Evolutionary conservation across 2,329 filamentous ascomycete species (phyloP).

Genomic region (Penicillium brasilianum): DNA sequence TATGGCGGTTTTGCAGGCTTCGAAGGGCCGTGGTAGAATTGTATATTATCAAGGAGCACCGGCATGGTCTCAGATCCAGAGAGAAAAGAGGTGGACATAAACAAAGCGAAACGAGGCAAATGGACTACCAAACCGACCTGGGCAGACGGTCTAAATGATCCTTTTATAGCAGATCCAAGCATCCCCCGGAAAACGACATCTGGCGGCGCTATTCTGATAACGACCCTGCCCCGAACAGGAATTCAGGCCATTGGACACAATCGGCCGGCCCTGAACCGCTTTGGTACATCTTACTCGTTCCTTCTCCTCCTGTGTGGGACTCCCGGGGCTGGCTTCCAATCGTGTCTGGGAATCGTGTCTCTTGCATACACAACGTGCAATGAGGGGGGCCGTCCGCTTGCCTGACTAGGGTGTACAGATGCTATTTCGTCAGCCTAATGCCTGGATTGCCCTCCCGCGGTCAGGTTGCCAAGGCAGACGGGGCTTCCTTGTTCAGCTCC

Average conservation of each 20-base stretch:
- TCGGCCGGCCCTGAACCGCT: neutral
- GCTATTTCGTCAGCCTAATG: neutral
- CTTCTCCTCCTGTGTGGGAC: neutral
- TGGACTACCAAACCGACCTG: neutral
- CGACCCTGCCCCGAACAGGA: neutral
- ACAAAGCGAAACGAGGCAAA: neutral
- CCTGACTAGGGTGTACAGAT: neutral
- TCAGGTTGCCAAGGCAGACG: neutral
- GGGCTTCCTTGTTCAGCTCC: constrained; percentile 1
- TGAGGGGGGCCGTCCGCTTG: neutral
- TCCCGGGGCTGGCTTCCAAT: neutral
- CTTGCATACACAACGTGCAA: neutral
- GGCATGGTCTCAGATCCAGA: neutral
- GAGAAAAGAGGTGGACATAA: neutral
- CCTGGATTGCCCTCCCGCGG: neutral
- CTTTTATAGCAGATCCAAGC: neutral
- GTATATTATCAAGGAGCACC: constrained; percentile 5
- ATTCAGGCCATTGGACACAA: neutral
- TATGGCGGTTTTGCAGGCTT: constrained; percentile 5
- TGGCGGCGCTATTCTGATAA: neutral
- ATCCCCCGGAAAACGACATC: neutral
- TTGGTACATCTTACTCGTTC: neutral
- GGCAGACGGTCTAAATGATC: neutral
- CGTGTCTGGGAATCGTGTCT: neutral
- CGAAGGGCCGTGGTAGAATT: constrained; percentile 4